Base-by-base conservation (phyloP, 176 grass and related monocot species). In the Juncus effusus region DNA sequence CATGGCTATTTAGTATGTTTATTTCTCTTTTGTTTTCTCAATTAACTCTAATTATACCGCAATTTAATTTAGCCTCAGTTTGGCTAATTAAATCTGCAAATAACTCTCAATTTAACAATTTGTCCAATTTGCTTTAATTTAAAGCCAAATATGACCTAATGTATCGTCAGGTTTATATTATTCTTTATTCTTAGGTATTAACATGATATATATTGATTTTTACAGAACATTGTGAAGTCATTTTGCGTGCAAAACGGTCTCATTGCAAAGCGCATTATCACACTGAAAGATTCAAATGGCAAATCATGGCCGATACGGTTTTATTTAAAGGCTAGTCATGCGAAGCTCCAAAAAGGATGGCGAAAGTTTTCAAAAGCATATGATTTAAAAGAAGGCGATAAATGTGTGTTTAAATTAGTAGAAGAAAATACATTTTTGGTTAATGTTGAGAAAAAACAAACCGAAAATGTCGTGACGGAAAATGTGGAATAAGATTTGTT, bases 391-490 rank as follows among this genome's bases (percentile, higher is more conserved):
- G 65, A 49, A 71, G 76, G 76, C 7, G 47, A 78, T 1, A 79
- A 44, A 51, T 79, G 76, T 57, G 62, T 71, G 39, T 79, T 79
- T n/a, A 40, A 45, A 7, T 59, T 79, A 42, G 76, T 63, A 7
- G 3, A 8, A 15, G 12, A 79, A 62, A 57, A 79, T 60, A 62
- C 59, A 13, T 54, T 78, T 15, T 42, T 13, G 44, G 76, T 79
- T 62, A 40, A 42, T 45, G 15, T 72, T 36, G 68, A 71, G 53
- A 59, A 72, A 38, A n/a, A 58, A 55, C 67, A 44, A 59, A 40
- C 52, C 55, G 9, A 58, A 69, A 58, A 16, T 71, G 47, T 10
- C 8, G 16, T 40, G 12, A 66, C 13, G 76, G 5, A 10, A 70
- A 39, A 70, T 2, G n/a, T 14, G 38, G 42, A 56, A 16, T 37